Conservation (phyloP, 2,329 filamentous ascomycete genomes). For the Rhexocercosporidium sp. region DNA sequence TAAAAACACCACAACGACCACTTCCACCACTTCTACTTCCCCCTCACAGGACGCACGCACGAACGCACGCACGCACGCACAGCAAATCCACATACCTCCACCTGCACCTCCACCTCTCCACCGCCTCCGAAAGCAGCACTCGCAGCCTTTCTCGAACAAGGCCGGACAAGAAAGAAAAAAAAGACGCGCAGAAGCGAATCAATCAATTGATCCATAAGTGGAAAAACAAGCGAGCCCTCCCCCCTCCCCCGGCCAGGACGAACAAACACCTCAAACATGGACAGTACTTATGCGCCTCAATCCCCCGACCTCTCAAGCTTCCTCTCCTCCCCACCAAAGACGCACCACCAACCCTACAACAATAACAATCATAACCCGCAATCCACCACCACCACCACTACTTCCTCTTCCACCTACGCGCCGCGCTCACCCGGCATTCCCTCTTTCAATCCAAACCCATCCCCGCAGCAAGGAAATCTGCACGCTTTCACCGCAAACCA, state of each 20-base stretch:
- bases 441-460: conserved; percentile 23
- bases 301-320: conserved; percentile 43
- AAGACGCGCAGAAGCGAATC: conserved; percentile 7
- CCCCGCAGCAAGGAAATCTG: conserved; percentile 18
- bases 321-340: conserved; percentile 33
- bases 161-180: not conserved
- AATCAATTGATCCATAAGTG: not conserved
- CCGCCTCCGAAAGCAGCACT: conserved; percentile 13
- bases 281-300: conserved; percentile 42
- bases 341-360: conserved; percentile 31
- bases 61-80: too few relatives aligned
- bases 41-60: not conserved
- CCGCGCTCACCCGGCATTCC: conserved; percentile 38
- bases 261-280: conserved; percentile 25
- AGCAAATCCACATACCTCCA: conserved; percentile 6
- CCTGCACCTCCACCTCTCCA: not conserved
- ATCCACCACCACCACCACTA: conserved; percentile 14
- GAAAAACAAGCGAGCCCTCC: conserved; percentile 5
- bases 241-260: not conserved
- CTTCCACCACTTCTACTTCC: conserved; percentile 27
- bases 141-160: not conserved
- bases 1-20: conserved; percentile 17
- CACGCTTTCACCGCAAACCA: conserved; percentile 22
- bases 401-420: conserved; percentile 30
- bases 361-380: conserved; percentile 15